Percentiles rank a stretch among this genome's conserved stretches.
These are phyloP conservation scores for Calocybe cyanea DNA, from an alignment of 768 basidiomycete species.

Conservation along the genomic window DNA sequence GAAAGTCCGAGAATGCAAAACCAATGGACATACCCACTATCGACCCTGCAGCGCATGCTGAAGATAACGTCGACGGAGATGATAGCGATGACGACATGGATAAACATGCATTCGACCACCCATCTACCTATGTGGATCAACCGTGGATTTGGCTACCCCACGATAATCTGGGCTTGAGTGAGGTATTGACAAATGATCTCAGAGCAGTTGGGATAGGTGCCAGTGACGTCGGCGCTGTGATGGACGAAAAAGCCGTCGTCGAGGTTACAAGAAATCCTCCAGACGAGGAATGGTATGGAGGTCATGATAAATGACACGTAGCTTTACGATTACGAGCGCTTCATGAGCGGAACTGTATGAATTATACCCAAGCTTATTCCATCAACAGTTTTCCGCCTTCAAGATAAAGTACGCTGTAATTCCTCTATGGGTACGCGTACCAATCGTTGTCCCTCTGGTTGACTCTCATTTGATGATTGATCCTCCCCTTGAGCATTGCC, in stretches of 20 bases:
- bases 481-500: conserved; percentile 19
- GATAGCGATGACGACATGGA: conserved; percentile 28
- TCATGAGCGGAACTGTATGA: neutral
- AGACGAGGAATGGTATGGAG: conserved; percentile 40
- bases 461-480: conserved; percentile 5
- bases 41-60: conserved; percentile 27
- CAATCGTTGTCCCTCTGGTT: conserved; percentile 50
- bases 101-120: conserved; percentile 46
- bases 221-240: conserved; percentile 40
- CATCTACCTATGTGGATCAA: conserved; percentile 42
- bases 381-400: conserved; percentile 11
- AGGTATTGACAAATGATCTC: conserved; percentile 32
- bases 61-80: conserved; percentile 26
- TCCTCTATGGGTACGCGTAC: conserved; percentile 76
- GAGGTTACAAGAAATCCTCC: conserved; percentile 44
- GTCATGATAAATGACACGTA: conserved; percentile 27
- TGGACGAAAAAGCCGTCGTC: conserved; percentile 40
- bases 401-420: conserved; percentile 34
- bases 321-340: neutral
- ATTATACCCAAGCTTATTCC: neutral
- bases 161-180: conserved; percentile 39
- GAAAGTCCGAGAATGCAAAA: conserved; percentile 14
- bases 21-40: conserved; percentile 17
- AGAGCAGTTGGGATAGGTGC: conserved; percentile 36
- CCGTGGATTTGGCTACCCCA: conserved; percentile 45